Conservation (phyloP, 495 filamentous ascomycete genomes). For the Glutinoglossum americanum region DNA sequence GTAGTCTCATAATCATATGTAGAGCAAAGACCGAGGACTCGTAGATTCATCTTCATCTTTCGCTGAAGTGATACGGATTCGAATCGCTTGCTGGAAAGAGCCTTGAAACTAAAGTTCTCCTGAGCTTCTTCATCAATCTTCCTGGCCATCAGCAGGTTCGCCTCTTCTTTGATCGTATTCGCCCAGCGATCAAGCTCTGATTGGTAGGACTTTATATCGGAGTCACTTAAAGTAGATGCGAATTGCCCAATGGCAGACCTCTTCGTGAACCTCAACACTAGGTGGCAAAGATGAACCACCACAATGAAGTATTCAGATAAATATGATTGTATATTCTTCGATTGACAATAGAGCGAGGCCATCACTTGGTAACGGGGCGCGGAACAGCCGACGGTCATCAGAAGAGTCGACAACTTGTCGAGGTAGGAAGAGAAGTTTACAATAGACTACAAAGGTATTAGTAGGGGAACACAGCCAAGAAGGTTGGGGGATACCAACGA, state of each 20-base stretch:
- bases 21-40: constrained; percentile 19
- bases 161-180: constrained; percentile 19
- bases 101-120: constrained; percentile 14
- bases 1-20: constrained; percentile 20
- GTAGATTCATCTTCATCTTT: constrained; percentile 12
- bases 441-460: constrained; percentile 15
- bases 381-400: constrained; percentile 22
- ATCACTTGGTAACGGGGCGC: constrained; percentile 22
- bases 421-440: constrained; percentile 16
- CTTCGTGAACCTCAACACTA: constrained; percentile 16
- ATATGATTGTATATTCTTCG: constrained; percentile 17
- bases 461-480: constrained; percentile 6
- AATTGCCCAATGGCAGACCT: constrained; percentile 19
- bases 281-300: constrained; percentile 21
- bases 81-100: constrained; percentile 10
- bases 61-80: constrained; percentile 11
- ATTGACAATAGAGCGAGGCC: constrained; percentile 20
- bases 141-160: constrained; percentile 14
- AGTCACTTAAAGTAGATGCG: constrained; percentile 13
- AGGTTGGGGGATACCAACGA: constrained; percentile 12
- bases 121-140: constrained; percentile 16
- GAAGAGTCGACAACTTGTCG: constrained; percentile 20
- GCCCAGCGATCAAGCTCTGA: constrained; percentile 20
- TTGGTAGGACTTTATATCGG: constrained; percentile 15
- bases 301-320: constrained; percentile 24